Percentiles rank a stretch among this genome's conserved stretches.
Evolutionary conservation across 1,284 basidiomycete species (phyloP).

Genomic region (Takashimella tepidaria): DNA sequence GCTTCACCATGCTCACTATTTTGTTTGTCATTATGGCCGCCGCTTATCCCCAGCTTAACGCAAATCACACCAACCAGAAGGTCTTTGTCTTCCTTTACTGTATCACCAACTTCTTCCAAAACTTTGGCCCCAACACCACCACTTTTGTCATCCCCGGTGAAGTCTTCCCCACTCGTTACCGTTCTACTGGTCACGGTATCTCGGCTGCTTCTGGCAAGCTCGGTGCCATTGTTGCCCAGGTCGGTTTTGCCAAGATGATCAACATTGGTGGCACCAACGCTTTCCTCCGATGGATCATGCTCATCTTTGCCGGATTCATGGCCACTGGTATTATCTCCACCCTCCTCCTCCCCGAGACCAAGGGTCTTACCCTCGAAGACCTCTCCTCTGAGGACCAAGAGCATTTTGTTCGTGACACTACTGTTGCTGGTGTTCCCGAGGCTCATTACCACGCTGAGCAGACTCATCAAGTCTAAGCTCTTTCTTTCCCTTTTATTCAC

Average conservation of each 20-base stretch:
- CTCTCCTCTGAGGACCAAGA: conserved; percentile 63
- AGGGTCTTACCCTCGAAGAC: conserved; percentile 62
- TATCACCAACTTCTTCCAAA: conserved; percentile 50
- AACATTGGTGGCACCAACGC: conserved; percentile 60
- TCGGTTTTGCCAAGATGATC: conserved; percentile 66
- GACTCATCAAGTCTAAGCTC: neutral
- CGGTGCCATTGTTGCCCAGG: conserved; percentile 75
- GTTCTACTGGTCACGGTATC: conserved; percentile 78
- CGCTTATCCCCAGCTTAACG: conserved; percentile 62
- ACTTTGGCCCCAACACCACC: conserved; percentile 69
- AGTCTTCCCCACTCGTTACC: conserved; percentile 79
- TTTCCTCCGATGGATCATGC: conserved; percentile 54
- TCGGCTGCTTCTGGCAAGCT: conserved; percentile 76
- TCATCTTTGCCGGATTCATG: conserved; percentile 69
- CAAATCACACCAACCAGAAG: conserved; percentile 54
- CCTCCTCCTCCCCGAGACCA: conserved; percentile 71
- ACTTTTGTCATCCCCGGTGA: conserved; percentile 79
- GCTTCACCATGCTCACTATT: conserved; percentile 58
- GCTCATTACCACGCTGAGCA: neutral
- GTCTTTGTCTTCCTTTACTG: conserved; percentile 52
- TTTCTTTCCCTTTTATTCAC: neutral
- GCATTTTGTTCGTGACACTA: conserved; percentile 52
- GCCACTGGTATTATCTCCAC: conserved; percentile 72
- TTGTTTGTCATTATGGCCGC: conserved; percentile 55
- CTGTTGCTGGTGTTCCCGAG: conserved; percentile 3